Evolutionary conservation across 148 eudicot species (phyloP), one percentile per base, ranked within the genome.

Genomic region (Nepenthes mirabilis): DNA sequence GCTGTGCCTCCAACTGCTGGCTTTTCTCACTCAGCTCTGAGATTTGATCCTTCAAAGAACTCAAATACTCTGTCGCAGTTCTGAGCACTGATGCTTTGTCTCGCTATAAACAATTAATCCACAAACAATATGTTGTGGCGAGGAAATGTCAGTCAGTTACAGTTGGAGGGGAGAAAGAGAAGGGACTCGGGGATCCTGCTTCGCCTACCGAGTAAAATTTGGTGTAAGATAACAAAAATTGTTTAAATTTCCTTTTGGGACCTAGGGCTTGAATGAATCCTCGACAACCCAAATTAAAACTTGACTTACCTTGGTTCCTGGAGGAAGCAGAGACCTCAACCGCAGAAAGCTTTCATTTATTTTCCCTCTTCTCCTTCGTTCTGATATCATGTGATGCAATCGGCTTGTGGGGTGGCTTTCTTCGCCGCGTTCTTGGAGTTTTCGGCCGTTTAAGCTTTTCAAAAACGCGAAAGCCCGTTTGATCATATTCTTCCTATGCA

Each of bases 341-440:
- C 78, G 75, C 55, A 80, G 91, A 43, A 93, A 86, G 74, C 89
- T 93, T 23, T 88, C 96, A 52, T 86, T 93, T 52, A 88, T 82
- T 57, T 93, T 93, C 65, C 86, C 91, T 40, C 99, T 71, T 36
- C 99, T 69, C 65, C 72, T 79, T 60, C 99, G 71, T 65, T 93
- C 99, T 0, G 87, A 77, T 37, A 93, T 86, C 86, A 86, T 84
- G 50, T 93, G 99, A 55, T 88, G 88, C 69, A 86, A 33, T 56
- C 85, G 96, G 47, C 63, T 73, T 0, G 77, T 61, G 37, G 90
- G 84, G 8, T 81, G 73, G 35, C 48, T 65, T 35, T 2, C 80
- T 58, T 37, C 78, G 67, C 58, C 84, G 65, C 70, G 79, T n/a
- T 77, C 80, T 55, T 70, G 82, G 9, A 14, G 1, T 36, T 10